Conservation (phyloP, 257 asterid species). For the Apocynum venetum region DNA sequence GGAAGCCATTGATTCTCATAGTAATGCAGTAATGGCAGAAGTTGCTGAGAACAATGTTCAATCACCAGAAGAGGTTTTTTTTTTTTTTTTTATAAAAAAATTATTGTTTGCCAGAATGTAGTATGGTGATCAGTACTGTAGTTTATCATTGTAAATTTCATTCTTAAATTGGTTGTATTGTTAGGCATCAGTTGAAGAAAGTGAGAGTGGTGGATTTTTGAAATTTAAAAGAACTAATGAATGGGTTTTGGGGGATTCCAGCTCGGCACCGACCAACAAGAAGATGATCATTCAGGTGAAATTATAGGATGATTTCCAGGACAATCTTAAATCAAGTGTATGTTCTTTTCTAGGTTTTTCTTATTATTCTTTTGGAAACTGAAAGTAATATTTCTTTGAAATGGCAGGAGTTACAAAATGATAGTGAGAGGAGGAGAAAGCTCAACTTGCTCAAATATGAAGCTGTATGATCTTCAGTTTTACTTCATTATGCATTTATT, state of each 20-base stretch:
- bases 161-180: background rate
- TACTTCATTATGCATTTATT: background rate
- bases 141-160: background rate
- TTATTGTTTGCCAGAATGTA: background rate
- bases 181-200: slow-evolving; percentile 38
- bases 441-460: slow-evolving; percentile 73
- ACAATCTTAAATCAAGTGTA: background rate
- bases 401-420: slow-evolving; percentile 59
- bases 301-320: background rate
- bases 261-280: slow-evolving; percentile 63
- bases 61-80: slow-evolving; percentile 39
- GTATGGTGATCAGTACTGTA: background rate
- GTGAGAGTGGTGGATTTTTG: slow-evolving; percentile 68
- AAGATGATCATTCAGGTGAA: slow-evolving; percentile 59
- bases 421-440: slow-evolving; percentile 62
- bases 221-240: slow-evolving; percentile 67
- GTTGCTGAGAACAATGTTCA: slow-evolving; percentile 15
- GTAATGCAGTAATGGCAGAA: slow-evolving; percentile 26
- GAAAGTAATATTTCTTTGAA: background rate
- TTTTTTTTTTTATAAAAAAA: background rate
- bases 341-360: background rate
- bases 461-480: slow-evolving; percentile 52
- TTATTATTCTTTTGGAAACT: background rate
- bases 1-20: slow-evolving; percentile 19
- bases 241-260: slow-evolving; percentile 64